phyloP scores from a whole-genome alignment of 192 early-diverging fungal species.

The Gryganskiella cystojenkinii region DNA sequence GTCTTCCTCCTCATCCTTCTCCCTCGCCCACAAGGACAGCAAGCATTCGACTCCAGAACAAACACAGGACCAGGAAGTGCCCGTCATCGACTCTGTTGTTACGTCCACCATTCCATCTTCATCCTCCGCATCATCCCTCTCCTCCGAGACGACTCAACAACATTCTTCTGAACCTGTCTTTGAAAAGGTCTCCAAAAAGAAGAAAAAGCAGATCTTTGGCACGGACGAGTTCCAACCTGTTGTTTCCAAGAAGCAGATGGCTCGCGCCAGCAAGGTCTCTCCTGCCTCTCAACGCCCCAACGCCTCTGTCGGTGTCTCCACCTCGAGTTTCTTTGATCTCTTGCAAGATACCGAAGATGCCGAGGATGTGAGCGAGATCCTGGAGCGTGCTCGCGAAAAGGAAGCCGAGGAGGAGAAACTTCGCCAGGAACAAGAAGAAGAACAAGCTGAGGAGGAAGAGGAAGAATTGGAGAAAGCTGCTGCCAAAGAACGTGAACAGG shows the following conservation, averaged over 20 bases:
- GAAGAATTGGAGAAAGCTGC: not conserved
- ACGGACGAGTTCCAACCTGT: conserved; percentile 53
- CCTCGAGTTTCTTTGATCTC: conserved; percentile 52
- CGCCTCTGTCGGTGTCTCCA: conserved; percentile 32
- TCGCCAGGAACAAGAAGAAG: conserved; percentile 23
- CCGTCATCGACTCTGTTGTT: not conserved
- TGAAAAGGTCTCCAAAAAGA: conserved; percentile 40
- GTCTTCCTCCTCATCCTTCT: conserved; percentile 13
- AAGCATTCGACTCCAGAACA: not conserved
- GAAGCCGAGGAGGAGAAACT: not conserved
- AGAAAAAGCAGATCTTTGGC: conserved; percentile 54
- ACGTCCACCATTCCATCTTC: conserved; percentile 16
- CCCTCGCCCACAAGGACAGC: conserved; percentile 5
- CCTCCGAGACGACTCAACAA: not conserved
- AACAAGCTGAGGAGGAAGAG: conserved; percentile 13
- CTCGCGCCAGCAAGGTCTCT: conserved; percentile 28
- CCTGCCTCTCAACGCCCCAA: conserved; percentile 14
- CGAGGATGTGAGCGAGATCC: conserved; percentile 26
- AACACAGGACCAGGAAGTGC: not conserved
- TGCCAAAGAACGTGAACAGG: conserved; percentile 1
- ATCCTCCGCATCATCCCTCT: not conserved
- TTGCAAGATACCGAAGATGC: conserved; percentile 41
- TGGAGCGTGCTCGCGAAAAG: conserved; percentile 25
- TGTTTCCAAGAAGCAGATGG: conserved; percentile 50
- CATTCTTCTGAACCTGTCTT: not conserved